phyloP scores from a whole-genome alignment of 441 rosid genomes.

The Populus trichocarpa region DNA sequence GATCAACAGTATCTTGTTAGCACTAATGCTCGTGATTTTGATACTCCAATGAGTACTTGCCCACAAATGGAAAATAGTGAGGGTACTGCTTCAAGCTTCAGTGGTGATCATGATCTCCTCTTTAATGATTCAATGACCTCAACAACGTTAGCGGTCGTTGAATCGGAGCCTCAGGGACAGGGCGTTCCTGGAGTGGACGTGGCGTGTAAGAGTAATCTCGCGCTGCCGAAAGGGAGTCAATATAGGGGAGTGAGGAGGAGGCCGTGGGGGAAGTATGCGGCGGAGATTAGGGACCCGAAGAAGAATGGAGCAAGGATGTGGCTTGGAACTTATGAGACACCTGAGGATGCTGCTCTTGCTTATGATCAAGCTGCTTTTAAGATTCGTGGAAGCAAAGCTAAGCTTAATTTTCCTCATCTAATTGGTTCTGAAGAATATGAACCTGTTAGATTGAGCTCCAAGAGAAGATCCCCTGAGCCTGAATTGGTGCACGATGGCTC shows the following conservation, averaged over 20 bases:
- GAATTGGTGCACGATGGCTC: neutral
- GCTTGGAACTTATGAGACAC: conserved; percentile 57
- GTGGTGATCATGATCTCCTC: neutral
- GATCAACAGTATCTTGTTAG: neutral
- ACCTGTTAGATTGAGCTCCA: conserved; percentile 27
- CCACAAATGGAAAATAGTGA: neutral
- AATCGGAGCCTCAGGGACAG: neutral
- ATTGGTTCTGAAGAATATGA: conserved; percentile 21
- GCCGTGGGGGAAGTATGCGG: conserved; percentile 65
- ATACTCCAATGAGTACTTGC: neutral
- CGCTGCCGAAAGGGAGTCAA: conserved; percentile 8
- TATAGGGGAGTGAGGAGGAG: conserved; percentile 54
- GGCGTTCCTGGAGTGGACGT: neutral
- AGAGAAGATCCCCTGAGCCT: conserved; percentile 28
- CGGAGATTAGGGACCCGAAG: conserved; percentile 61
- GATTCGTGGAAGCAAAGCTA: conserved; percentile 56
- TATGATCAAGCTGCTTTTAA: conserved; percentile 53
- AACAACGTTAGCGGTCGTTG: neutral
- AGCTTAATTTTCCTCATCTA: conserved; percentile 54
- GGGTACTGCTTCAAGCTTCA: neutral
- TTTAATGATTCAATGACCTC: neutral
- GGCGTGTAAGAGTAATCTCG: neutral
- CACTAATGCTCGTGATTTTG: neutral
- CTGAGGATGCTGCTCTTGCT: conserved; percentile 59
- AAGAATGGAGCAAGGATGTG: conserved; percentile 46